Conservation (phyloP, 2,329 filamentous ascomycete genomes). For the Cladophialophora carrionii region DNA sequence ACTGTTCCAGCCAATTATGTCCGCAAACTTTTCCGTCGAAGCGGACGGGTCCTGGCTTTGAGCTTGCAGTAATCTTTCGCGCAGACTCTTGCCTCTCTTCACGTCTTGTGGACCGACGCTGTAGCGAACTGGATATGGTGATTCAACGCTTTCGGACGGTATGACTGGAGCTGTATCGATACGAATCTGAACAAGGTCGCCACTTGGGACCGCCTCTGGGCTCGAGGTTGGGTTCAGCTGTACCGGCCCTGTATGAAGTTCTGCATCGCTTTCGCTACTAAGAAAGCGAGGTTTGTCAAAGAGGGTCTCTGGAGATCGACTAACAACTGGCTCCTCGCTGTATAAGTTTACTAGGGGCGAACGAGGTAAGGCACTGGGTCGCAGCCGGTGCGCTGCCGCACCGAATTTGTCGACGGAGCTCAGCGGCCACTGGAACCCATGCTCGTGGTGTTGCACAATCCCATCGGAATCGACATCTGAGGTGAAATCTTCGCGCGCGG, state of each 20-base stretch:
- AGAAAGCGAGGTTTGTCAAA: not conserved
- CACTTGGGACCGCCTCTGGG: not conserved
- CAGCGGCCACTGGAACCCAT: conserved; percentile 16
- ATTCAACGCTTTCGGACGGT: not conserved
- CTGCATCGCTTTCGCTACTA: not conserved
- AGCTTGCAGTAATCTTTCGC: conserved; percentile 42
- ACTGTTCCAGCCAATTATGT: conserved; percentile 55
- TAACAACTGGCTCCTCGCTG: not conserved
- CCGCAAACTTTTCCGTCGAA: conserved; percentile 54
- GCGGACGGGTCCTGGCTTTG: conserved; percentile 40
- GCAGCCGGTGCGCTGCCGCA: conserved; percentile 14
- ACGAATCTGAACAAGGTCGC: conserved; percentile 26
- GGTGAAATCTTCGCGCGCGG: conserved; percentile 67
- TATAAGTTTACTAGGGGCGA: conserved; percentile 29
- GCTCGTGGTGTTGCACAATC: conserved; percentile 33
- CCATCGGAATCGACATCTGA: conserved; percentile 62
- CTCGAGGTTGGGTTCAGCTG: not conserved
- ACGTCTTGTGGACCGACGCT: conserved; percentile 9
- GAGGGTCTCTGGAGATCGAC: conserved; percentile 10
- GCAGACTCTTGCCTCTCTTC: conserved; percentile 41
- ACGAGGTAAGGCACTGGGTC: conserved; percentile 21
- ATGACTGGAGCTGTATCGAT: conserved; percentile 7
- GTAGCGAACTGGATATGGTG: conserved; percentile 17
- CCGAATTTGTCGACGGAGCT: conserved; percentile 19
- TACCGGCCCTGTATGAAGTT: not conserved